Conservation (phyloP, 202 grass and related monocot species). For the Sporobolus alterniflorus region DNA sequence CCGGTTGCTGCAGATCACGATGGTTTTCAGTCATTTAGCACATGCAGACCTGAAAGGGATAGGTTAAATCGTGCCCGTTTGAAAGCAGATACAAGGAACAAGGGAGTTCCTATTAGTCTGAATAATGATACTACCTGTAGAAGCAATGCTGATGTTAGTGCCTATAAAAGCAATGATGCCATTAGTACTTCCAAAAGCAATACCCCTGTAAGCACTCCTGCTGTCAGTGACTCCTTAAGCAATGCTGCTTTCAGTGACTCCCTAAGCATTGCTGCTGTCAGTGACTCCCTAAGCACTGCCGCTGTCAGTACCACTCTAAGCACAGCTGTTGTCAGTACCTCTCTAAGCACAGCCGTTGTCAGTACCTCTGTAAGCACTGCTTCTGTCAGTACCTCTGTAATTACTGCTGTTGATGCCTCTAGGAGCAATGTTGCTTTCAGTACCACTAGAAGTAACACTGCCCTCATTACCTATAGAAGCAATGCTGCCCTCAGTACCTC, state of each 20-base stretch:
- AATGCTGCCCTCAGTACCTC: conserved; percentile 26
- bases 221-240: neutral
- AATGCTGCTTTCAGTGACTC: conserved; percentile 4
- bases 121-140: conserved; percentile 60
- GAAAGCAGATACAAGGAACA: conserved; percentile 54
- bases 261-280: conserved; percentile 30
- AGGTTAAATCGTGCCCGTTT: conserved; percentile 42
- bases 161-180: conserved; percentile 29
- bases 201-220: neutral
- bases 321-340: neutral
- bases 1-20: conserved; percentile 44
- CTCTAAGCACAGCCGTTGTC: too few species aligned
- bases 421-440: neutral
- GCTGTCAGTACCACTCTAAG: neutral
- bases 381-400: neutral
- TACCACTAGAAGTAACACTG: neutral
- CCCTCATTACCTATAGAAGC: neutral
- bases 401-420: too few species aligned
- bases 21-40: conserved; percentile 51
- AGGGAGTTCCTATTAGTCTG: conserved; percentile 40
- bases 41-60: conserved; percentile 67
- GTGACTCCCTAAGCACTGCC: neutral
- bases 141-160: conserved; percentile 25
- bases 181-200: neutral
- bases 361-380: neutral